Conservation (phyloP, 495 filamentous ascomycete species). For the Antarctomyces pellizariae region DNA sequence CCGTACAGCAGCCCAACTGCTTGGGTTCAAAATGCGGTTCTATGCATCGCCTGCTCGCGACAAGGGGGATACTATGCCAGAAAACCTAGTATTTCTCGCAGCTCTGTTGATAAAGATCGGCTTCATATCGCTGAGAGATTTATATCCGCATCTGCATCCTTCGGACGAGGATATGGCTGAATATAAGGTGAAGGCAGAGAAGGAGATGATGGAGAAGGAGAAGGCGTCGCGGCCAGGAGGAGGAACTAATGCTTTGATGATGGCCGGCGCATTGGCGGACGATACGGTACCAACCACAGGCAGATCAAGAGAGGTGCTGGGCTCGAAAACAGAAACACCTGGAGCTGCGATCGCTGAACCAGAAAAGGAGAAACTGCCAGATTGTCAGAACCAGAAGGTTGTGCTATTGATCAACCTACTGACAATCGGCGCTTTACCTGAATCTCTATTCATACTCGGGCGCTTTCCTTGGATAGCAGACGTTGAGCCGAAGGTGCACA, state of each 20-base stretch:
- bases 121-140: constrained; percentile 81
- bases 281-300: constrained; percentile 34
- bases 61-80: constrained; percentile 44
- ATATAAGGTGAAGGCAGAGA: constrained; percentile 37
- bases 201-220: constrained; percentile 63
- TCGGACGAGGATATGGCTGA: constrained; percentile 58
- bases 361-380: constrained; percentile 37
- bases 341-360: constrained; percentile 23
- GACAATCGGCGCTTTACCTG: constrained; percentile 77
- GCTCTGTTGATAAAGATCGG: constrained; percentile 90
- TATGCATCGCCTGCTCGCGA: constrained; percentile 55
- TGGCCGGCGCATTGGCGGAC: constrained; percentile 69
- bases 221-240: constrained; percentile 36
- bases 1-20: constrained; percentile 70
- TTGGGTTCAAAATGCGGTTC: constrained; percentile 94
- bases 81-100: constrained; percentile 76
- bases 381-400: constrained; percentile 79
- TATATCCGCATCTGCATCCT: constrained; percentile 86
- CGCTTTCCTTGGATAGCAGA: constrained; percentile 81
- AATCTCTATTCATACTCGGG: constrained; percentile 79
- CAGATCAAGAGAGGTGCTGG: constrained; percentile 9
- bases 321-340: constrained; percentile 18
- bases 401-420: constrained; percentile 64
- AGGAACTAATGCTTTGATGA: constrained; percentile 63
- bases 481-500: constrained; percentile 49